Conservation (phyloP, 495 filamentous ascomycete species). For the Neurospora cerealis region DNA sequence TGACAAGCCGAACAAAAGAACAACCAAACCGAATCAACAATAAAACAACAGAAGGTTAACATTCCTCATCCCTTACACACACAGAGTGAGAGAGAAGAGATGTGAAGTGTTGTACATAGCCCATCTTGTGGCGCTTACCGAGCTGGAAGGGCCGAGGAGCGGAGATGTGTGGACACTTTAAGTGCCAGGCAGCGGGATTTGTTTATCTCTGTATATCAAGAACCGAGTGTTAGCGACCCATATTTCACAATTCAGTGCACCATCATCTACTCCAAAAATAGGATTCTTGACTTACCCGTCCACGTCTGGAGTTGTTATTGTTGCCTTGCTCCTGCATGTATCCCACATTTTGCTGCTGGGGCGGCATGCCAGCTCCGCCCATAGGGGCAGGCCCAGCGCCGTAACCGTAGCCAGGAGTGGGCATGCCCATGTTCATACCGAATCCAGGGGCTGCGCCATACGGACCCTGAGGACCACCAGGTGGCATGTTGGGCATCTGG, state of each 20-base stretch:
- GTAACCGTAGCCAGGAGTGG: conserved; percentile 35
- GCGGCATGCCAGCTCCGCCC: neutral
- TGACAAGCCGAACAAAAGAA: neutral
- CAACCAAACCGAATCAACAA: neutral
- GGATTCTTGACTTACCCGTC: conserved; percentile 36
- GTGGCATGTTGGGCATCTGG: conserved; percentile 16
- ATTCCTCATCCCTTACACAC: neutral
- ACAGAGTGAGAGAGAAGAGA: neutral
- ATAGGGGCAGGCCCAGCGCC: conserved; percentile 14
- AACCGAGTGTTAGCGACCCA: neutral
- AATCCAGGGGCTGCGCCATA: conserved; percentile 40
- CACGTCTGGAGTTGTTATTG: conserved; percentile 33
- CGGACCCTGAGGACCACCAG: conserved; percentile 15
- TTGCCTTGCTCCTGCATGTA: conserved; percentile 37
- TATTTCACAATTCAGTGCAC: neutral
- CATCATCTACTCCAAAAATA: neutral
- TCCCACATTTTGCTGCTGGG: conserved; percentile 24
- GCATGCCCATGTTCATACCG: conserved; percentile 37
- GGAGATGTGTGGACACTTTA: neutral
- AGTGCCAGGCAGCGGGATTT: neutral
- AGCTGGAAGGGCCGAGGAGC: neutral
- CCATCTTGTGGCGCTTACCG: neutral
- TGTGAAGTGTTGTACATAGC: neutral
- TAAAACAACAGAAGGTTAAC: neutral
- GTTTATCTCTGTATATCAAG: neutral